phyloP scores from a whole-genome alignment of 2,329 filamentous ascomycete species.

The Annulohypoxylon truncatum region DNA sequence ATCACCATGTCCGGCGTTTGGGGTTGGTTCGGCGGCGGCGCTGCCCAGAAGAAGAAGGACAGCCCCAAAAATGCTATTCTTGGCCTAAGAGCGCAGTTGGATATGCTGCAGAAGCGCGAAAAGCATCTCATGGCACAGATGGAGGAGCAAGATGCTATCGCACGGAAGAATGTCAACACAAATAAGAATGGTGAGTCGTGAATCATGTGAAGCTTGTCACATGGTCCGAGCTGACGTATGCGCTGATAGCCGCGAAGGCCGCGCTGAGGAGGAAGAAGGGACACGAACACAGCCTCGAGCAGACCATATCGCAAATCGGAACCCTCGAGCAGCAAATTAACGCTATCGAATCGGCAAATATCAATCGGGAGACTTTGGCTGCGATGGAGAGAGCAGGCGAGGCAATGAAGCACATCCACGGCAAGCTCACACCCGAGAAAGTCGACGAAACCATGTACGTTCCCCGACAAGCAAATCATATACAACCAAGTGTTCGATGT shows the following conservation, averaged over 20 bases:
- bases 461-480: constrained; percentile 4
- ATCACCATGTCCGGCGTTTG: constrained; percentile 74
- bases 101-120: constrained; percentile 98
- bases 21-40: constrained; percentile 91
- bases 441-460: constrained; percentile 95
- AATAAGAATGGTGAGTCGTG: constrained; percentile 86
- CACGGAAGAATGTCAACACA: constrained; percentile 85
- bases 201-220: constrained; percentile 2
- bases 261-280: constrained; percentile 94
- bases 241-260: constrained; percentile 80
- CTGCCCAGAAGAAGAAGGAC: constrained; percentile 88
- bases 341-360: constrained; percentile 96
- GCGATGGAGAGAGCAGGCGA: constrained; percentile 92
- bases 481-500: neutral
- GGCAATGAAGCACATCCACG: constrained; percentile 95
- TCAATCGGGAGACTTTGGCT: constrained; percentile 94
- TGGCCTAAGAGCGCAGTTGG: constrained; percentile 84
- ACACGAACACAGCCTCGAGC: constrained; percentile 90
- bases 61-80: constrained; percentile 97
- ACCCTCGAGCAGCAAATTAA: constrained; percentile 96
- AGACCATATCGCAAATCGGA: constrained; percentile 88
- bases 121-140: constrained; percentile 91
- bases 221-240: constrained; percentile 38
- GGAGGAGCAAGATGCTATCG: constrained; percentile 88
- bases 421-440: constrained; percentile 89